phyloP scores from a whole-genome alignment of 169 alveolate genomes.

The Babesia ovis region DNA sequence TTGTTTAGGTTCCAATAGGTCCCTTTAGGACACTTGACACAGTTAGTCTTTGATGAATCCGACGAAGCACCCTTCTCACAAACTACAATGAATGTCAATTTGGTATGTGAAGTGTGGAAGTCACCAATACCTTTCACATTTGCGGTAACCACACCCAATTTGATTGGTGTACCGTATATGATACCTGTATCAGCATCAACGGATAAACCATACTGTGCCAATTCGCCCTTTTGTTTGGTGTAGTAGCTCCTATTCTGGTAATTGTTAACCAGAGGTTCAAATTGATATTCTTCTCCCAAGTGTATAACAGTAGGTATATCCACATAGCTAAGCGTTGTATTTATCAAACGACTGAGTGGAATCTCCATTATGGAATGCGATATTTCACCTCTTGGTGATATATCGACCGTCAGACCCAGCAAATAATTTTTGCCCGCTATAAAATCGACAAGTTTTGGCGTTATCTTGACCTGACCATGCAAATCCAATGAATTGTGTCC shows the following conservation, averaged over 20 bases:
- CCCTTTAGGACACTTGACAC: constrained; percentile 45
- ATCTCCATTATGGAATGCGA: constrained; percentile 42
- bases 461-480: constrained; percentile 14
- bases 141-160: constrained; percentile 1
- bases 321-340: constrained; percentile 13
- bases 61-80: constrained; percentile 29
- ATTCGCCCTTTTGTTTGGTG: not conserved
- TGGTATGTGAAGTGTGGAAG: not conserved
- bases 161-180: constrained; percentile 22
- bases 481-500: not conserved
- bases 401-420: constrained; percentile 12
- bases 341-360: constrained; percentile 9
- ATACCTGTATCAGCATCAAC: constrained; percentile 34
- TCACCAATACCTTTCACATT: constrained; percentile 11
- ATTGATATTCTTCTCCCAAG: constrained; percentile 16
- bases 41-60: constrained; percentile 3
- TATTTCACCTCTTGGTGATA: constrained; percentile 24
- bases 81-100: not conserved
- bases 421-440: constrained; percentile 2
- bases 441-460: constrained; percentile 37
- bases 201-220: constrained; percentile 21
- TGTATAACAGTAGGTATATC: not conserved
- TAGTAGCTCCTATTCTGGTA: not conserved
- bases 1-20: constrained; percentile 8
- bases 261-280: constrained; percentile 7